These are phyloP conservation scores for Prosopis cineraria DNA, from an alignment of 306 rosid genomes.

Conservation along the genomic window DNA sequence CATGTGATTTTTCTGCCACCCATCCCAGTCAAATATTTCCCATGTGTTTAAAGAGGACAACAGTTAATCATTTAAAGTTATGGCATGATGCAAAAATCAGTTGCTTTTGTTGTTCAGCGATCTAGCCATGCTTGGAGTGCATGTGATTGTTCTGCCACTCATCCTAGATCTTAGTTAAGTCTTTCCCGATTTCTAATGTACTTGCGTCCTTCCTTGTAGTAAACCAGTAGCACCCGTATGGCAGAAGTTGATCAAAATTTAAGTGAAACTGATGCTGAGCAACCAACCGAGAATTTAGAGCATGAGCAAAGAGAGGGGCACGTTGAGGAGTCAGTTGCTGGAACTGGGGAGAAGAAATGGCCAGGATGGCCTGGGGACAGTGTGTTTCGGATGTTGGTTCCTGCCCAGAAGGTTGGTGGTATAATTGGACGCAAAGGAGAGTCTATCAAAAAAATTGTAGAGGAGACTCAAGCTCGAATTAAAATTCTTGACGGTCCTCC, in stretches of 20 bases:
- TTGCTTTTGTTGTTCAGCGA: background rate
- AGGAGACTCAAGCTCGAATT: conserved; percentile 94
- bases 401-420: conserved; percentile 94
- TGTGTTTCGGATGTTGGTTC: conserved; percentile 95
- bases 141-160: background rate
- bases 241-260: conserved; percentile 63
- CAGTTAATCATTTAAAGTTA: too few relatives aligned
- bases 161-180: background rate
- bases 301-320: conserved; percentile 40
- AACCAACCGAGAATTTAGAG: conserved; percentile 37
- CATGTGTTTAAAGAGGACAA: background rate
- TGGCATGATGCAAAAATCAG: background rate
- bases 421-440: conserved; percentile 98
- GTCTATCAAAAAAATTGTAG: conserved; percentile 85
- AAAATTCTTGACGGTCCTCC: conserved; percentile 99
- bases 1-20: background rate
- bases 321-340: conserved; percentile 51
- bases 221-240: conserved; percentile 47
- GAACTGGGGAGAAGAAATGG: conserved; percentile 87
- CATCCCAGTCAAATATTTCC: background rate
- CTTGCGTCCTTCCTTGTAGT: conserved; percentile 25
- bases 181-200: background rate
- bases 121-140: background rate
- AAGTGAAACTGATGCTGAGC: conserved; percentile 36
- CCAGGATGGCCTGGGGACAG: conserved; percentile 99